phyloP scores from a whole-genome alignment of 306 rosid species.

The Luffa aegyptiaca region DNA sequence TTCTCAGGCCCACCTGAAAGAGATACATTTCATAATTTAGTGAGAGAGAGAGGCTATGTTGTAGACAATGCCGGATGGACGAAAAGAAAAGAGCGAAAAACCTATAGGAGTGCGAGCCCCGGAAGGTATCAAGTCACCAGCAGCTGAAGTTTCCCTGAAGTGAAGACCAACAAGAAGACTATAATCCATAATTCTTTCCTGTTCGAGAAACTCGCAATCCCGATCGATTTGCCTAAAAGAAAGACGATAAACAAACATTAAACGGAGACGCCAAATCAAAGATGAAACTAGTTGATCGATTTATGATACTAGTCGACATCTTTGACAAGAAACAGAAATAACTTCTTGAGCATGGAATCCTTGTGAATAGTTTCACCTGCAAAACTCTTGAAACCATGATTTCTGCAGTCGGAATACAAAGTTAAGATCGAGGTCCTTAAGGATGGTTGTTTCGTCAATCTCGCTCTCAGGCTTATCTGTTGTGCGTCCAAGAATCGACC shows the following conservation, averaged over 20 bases:
- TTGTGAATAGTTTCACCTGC: conserved; percentile 41
- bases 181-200: conserved; percentile 91
- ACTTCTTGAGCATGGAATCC: neutral
- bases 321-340: neutral
- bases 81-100: conserved; percentile 17
- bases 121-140: conserved; percentile 50
- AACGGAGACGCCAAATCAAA: neutral
- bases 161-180: conserved; percentile 80
- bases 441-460: conserved; percentile 76
- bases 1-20: conserved; percentile 34
- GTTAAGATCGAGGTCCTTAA: conserved; percentile 93
- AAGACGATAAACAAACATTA: neutral
- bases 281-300: neutral
- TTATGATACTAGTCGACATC: neutral
- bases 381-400: conserved; percentile 66
- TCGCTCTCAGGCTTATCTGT: conserved; percentile 68
- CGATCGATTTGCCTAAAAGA: conserved; percentile 64
- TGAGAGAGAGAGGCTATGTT: neutral
- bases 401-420: conserved; percentile 60
- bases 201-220: conserved; percentile 88
- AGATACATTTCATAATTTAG: neutral
- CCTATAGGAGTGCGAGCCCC: conserved; percentile 40
- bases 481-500: conserved; percentile 80
- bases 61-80: neutral
- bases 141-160: conserved; percentile 57